Conservation (phyloP, 2,329 filamentous ascomycete genomes). For the Domatiomyces globalis region DNA sequence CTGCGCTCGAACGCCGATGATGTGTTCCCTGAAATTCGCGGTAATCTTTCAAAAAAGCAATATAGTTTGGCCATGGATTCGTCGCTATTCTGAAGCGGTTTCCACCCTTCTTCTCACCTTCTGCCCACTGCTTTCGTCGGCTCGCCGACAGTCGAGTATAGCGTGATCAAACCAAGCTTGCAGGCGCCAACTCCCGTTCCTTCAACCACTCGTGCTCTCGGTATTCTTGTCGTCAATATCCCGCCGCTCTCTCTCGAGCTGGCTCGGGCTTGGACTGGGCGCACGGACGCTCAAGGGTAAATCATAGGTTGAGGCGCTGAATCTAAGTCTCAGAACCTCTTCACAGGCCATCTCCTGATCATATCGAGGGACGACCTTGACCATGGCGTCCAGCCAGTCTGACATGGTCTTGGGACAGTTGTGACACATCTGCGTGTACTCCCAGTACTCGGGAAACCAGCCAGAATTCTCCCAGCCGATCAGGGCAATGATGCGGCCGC, state of each 20-base stretch:
- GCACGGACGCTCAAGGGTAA: constrained; percentile 13
- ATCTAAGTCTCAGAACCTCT: constrained; percentile 11
- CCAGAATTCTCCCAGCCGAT: constrained; percentile 22
- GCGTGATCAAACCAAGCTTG: too few relatives aligned
- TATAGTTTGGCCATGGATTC: too few relatives aligned
- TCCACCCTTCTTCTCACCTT: too few relatives aligned
- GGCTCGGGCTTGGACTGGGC: constrained; percentile 12
- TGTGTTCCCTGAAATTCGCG: background rate
- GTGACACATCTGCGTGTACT: constrained; percentile 20
- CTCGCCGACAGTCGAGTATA: too few relatives aligned
- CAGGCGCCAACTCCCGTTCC: background rate
- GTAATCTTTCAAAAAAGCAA: background rate
- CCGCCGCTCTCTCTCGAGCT: constrained; percentile 9
- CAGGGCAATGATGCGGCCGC: constrained; percentile 17
- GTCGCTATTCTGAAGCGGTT: too few relatives aligned
- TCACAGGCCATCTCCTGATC: constrained; percentile 16
- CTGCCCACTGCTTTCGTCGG: too few relatives aligned
- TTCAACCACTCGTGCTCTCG: constrained; percentile 15
- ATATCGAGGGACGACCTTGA: constrained; percentile 12
- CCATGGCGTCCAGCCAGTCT: constrained; percentile 16
- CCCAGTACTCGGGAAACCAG: constrained; percentile 23
- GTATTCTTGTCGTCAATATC: constrained; percentile 17
- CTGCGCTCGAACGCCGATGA: background rate
- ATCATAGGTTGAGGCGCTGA: constrained; percentile 14
- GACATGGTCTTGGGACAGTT: constrained; percentile 11